A percentile compares a stretch with the other conserved stretches of the same genome.
Evolutionary conservation across 768 basidiomycete species (phyloP).

Genomic region (Dacryopinax spathularia): DNA sequence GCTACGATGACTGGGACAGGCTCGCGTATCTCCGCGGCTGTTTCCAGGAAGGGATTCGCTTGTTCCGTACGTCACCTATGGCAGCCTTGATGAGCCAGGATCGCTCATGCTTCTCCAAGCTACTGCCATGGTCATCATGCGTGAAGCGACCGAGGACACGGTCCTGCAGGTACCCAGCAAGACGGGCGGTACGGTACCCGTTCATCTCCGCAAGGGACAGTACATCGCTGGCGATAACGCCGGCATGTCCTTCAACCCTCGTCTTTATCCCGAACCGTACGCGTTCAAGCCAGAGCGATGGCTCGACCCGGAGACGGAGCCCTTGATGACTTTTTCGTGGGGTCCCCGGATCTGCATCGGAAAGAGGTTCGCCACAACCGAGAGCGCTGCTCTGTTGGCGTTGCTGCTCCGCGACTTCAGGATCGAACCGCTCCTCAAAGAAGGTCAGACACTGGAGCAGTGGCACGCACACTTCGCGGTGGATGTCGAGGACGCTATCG

Average conservation of each 20-base stretch:
- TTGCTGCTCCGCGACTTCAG: constrained; percentile 39
- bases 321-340: constrained; percentile 16
- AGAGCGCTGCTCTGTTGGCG: constrained; percentile 40
- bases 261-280: constrained; percentile 37
- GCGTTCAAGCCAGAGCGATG: constrained; percentile 38
- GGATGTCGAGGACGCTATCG: background rate
- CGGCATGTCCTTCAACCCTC: constrained; percentile 34
- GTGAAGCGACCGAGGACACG: background rate
- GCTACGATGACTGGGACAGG: constrained; percentile 18
- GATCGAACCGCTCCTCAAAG: constrained; percentile 31
- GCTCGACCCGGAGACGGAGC: constrained; percentile 23
- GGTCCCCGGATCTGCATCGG: constrained; percentile 42
- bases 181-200: background rate
- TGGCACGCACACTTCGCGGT: constrained; percentile 8
- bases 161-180: background rate
- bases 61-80: constrained; percentile 22
- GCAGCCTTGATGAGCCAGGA: background rate
- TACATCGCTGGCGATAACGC: background rate
- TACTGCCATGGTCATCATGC: background rate
- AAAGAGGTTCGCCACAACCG: constrained; percentile 39
- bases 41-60: constrained; percentile 21
- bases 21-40: constrained; percentile 22
- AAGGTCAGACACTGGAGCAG: constrained; percentile 24
- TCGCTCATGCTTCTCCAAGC: background rate
- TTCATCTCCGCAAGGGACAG: background rate